phyloP scores from a whole-genome alignment of 169 alveolate species.

The Cryptosporidium ryanae region DNA sequence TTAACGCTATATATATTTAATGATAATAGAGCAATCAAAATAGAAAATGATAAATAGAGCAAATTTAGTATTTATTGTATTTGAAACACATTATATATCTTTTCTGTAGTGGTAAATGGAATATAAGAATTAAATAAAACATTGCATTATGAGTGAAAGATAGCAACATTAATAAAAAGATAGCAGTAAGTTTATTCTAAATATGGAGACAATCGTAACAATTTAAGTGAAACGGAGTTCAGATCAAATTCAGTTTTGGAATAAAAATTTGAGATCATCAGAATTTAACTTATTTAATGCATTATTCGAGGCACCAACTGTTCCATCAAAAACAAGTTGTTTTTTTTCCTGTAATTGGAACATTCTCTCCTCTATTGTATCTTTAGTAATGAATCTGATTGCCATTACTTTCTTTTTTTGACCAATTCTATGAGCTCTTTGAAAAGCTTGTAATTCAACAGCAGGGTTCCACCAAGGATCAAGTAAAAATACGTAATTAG shows the following conservation, averaged over 20 bases:
- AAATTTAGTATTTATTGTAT: too few relatives aligned
- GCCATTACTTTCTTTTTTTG: slow-evolving; percentile 94
- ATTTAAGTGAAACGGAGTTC: neutral
- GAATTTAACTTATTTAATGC: slow-evolving; percentile 86
- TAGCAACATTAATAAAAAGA: too few relatives aligned
- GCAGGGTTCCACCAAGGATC: slow-evolving; percentile 99
- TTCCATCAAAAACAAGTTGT: slow-evolving; percentile 91
- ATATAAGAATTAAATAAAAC: too few relatives aligned
- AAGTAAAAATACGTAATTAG: slow-evolving; percentile 94
- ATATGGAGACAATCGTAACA: neutral
- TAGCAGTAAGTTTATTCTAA: too few relatives aligned
- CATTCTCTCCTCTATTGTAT: slow-evolving; percentile 97
- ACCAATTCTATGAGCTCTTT: slow-evolving; percentile 97
- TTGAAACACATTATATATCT: too few relatives aligned
- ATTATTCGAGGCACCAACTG: slow-evolving; percentile 84
- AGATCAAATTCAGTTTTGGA: slow-evolving; percentile 72
- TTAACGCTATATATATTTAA: too few relatives aligned
- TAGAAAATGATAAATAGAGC: too few relatives aligned
- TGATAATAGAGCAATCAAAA: too few relatives aligned
- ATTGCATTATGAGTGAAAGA: too few relatives aligned
- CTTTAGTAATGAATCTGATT: slow-evolving; percentile 91
- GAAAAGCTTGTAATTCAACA: slow-evolving; percentile 97
- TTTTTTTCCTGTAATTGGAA: slow-evolving; percentile 92
- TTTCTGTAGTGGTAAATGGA: too few relatives aligned
- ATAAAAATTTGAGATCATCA: slow-evolving; percentile 89